Evolutionary conservation across 1,284 basidiomycete species (phyloP).

Genomic region (Inonotus obliquus): DNA sequence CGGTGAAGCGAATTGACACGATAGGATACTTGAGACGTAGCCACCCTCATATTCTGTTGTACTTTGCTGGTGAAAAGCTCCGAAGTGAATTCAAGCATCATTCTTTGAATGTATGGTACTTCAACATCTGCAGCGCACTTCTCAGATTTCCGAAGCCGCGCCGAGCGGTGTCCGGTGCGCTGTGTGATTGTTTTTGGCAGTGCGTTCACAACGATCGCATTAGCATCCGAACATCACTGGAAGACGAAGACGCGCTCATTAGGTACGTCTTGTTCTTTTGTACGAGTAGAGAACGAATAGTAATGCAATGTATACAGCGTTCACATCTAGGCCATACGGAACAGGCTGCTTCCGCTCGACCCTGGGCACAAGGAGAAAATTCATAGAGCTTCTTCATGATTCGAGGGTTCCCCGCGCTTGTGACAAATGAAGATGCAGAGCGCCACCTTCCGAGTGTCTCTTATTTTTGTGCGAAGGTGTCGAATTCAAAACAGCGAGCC

Average conservation of each 20-base stretch:
- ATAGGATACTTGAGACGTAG: neutral
- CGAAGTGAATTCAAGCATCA: neutral
- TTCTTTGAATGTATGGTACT: neutral
- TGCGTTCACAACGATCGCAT: neutral
- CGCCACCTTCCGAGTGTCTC: neutral
- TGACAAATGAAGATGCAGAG: neutral
- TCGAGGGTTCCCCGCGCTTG: neutral
- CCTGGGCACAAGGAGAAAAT: neutral
- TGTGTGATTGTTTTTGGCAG: neutral
- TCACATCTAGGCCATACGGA: neutral
- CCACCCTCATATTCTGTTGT: neutral
- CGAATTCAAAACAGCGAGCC: neutral
- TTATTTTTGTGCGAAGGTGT: neutral
- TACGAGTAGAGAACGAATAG: neutral
- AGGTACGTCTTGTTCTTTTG: neutral
- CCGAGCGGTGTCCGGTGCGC: neutral
- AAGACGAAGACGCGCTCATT: neutral
- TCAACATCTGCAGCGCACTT: neutral
- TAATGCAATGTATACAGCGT: neutral
- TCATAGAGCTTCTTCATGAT: neutral
- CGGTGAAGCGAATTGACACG: neutral
- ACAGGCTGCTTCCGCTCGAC: neutral
- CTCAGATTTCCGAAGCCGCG: neutral
- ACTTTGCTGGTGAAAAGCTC: neutral
- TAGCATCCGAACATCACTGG: neutral